These are phyloP conservation scores for Omphalotus olearius DNA, from an alignment of 1,284 basidiomycete species.

Conservation along the genomic window DNA sequence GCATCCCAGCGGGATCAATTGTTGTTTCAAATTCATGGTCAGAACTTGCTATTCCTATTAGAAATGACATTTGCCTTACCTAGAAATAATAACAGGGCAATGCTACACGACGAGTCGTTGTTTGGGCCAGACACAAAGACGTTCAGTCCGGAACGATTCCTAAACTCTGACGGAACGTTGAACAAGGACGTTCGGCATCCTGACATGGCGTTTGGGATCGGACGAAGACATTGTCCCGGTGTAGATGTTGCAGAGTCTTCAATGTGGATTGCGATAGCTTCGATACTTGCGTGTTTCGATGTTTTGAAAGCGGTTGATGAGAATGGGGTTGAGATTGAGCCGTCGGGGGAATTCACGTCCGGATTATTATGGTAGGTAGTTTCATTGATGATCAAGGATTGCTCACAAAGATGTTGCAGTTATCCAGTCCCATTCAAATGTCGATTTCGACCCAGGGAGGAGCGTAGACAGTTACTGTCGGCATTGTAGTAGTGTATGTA, in stretches of 20 bases:
- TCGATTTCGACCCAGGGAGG: too few species aligned
- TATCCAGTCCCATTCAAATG: too few species aligned
- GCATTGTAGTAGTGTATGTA: too few species aligned
- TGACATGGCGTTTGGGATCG: slow-evolving; percentile 8
- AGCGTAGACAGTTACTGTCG: too few species aligned
- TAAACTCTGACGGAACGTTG: slow-evolving; percentile 5
- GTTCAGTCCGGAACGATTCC: slow-evolving; percentile 10
- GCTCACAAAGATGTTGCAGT: too few species aligned
- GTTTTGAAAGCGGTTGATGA: slow-evolving; percentile 4
- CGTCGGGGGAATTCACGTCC: slow-evolving; percentile 1
- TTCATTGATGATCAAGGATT: neutral
- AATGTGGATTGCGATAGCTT: slow-evolving; percentile 11
- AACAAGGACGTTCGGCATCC: slow-evolving; percentile 4
- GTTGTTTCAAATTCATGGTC: slow-evolving; percentile 7
- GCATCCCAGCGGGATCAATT: slow-evolving; percentile 2
- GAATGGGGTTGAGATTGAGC: neutral
- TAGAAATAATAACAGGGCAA: slow-evolving; percentile 8
- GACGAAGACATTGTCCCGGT: slow-evolving; percentile 1
- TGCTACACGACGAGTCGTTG: slow-evolving; percentile 4
- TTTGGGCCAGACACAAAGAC: slow-evolving; percentile 5
- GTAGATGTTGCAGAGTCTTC: slow-evolving; percentile 5
- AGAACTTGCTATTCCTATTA: neutral
- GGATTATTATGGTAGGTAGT: slow-evolving; percentile 3
- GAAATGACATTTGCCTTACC: too few species aligned
- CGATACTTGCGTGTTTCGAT: slow-evolving; percentile 10